Base-by-base conservation (phyloP, 164 flowering plant genomes). In the Vitis amurensis region DNA sequence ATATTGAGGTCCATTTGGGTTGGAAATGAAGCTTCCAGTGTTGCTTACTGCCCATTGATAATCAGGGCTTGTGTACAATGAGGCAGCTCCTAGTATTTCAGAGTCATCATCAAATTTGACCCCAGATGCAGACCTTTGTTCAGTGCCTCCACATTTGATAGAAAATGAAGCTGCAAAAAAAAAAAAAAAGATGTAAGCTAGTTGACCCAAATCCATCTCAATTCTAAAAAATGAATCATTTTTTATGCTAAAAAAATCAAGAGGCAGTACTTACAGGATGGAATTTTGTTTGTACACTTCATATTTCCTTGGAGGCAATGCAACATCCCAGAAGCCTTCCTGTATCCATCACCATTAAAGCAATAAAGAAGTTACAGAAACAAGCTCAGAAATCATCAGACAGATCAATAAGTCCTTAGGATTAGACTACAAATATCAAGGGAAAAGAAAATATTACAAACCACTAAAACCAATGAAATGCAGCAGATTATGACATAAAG, bases 31-130 rank as follows among this genome's bases (percentile, higher is more conserved):
- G 48, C n/a, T 3, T 4, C 86, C 90, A 2, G 72, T 59, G 67
- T 70, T 83, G 81, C 88, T 86, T 13, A 84, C 85, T 17, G 80
- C 85, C 84, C 85, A 86, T 50, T 65, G 58, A 55, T 71, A 3
- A 50, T 76, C 68, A 6, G 77, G 15, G 67, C 75, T 79, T n/a
- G 74, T 30, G 69, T 79, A 81, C 27, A 72, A 55, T 49, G 88
- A 76, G 12, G 88, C 80, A 55, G 84, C 76, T 68, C 79, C 82
- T 27, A 85, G 61, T 13, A 11, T 59, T 66, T 82, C 75, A 16
- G 79, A 72, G 58, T 83, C 88, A 31, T 74, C 79, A 50, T 81
- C 79, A 59, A 64, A 85, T 48, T 51, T 50, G 57, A 74, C 63
- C 13, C 84, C 84, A 5, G 82, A 66, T 58, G 84, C 71, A 49